Conservation (phyloP, 495 filamentous ascomycete species). For the Penicillium salamii region DNA sequence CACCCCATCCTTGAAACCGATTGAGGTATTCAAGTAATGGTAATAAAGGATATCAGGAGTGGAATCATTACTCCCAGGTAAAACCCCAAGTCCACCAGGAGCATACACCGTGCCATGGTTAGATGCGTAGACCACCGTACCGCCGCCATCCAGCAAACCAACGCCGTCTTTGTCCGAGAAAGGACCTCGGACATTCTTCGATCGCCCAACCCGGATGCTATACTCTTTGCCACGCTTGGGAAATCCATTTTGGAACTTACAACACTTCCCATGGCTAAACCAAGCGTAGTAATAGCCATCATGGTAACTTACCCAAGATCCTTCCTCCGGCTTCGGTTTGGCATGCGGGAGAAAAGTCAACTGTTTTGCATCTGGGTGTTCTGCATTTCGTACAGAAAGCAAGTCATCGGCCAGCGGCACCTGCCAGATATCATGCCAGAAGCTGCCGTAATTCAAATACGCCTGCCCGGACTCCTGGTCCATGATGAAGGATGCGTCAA, state of each 20-base stretch:
- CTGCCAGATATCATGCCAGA: constrained; percentile 72
- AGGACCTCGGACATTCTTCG: constrained; percentile 34
- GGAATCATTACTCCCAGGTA: constrained; percentile 26
- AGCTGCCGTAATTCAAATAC: constrained; percentile 66
- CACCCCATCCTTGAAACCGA: constrained; percentile 37
- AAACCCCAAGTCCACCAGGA: constrained; percentile 43
- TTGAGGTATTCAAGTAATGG: constrained; percentile 46
- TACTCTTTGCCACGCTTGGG: constrained; percentile 63
- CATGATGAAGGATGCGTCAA: constrained; percentile 62
- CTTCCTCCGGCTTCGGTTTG: constrained; percentile 55
- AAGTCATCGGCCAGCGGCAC: constrained; percentile 51
- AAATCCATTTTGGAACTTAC: constrained; percentile 47
- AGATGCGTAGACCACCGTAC: constrained; percentile 43
- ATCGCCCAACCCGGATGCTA: constrained; percentile 44
- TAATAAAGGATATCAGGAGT: constrained; percentile 45
- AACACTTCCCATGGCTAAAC: constrained; percentile 68
- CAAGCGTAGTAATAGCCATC: constrained; percentile 67
- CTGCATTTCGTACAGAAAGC: constrained; percentile 32
- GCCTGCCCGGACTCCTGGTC: constrained; percentile 43
- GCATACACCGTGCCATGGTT: constrained; percentile 46
- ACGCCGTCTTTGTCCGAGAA: constrained; percentile 38
- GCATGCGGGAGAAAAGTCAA: constrained; percentile 28
- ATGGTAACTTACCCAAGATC: constrained; percentile 55
- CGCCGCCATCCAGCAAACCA: constrained; percentile 36
- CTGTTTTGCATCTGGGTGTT: constrained; percentile 49